Evolutionary conservation across 345 rosid genomes (phyloP), one percentile per base, ranked within the genome.

Genomic region (Eucalyptus grandis): DNA sequence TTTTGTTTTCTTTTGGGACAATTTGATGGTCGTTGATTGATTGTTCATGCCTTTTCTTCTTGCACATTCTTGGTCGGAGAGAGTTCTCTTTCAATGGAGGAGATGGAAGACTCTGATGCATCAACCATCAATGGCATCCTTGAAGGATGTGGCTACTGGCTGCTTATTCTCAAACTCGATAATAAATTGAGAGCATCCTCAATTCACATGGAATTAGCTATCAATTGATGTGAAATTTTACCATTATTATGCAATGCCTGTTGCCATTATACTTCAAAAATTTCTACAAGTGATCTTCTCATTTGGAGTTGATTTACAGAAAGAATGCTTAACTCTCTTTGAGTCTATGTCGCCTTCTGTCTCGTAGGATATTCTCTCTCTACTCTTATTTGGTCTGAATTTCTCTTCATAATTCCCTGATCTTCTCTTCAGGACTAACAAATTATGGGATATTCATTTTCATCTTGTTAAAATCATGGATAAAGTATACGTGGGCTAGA

Each of bases 141-240:
- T 62, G 69, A 62, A 62, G 16, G 69, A 30, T 62, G 69, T 62
- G 69, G 34, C 16, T 62, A 3, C 5, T 27, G 17, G 17, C 8
- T 30, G 3, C 34, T 2, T 27, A 30, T 27, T 30, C 34, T 62
- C 1, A 9, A 62, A 62, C 69, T 62, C 9, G 5, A 30, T 62
- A 0, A 13, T 62, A 30, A 30, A 27, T 5, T 2, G 8, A 6
- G 69, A 30, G 69, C 8, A 1, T 30, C 8, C 0, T 30, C 69
- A 30, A 62, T 30, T 62, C 69, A 62, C 69, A 3, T 30, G 69
- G 69, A 62, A 62, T 62, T 3, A 62, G 34, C 16, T 62, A 1
- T 62, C 4, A 6, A 27, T 27, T 27, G 1, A 62, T 6, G 17
- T 62, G 69, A 62, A 62, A 2, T 62, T 13, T 3, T 12, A 62